A percentile compares a stretch with the other conserved stretches of the same genome.
phyloP scores from a whole-genome alignment of 2,329 filamentous ascomycete species.

The Aspergillus sp. region DNA sequence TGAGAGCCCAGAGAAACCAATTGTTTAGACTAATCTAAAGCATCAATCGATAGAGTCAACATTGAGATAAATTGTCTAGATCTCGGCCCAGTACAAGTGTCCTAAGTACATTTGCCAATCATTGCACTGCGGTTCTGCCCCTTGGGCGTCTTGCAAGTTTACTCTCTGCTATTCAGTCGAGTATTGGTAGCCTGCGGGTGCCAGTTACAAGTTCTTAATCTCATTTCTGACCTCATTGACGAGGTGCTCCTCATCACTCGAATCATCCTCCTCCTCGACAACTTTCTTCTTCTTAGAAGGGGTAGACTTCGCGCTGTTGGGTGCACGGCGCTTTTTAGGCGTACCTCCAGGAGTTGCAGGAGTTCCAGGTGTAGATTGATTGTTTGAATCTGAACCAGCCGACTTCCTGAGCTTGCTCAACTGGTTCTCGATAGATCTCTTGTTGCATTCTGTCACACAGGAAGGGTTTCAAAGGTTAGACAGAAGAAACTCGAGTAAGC shows the following conservation, averaged over 20 bases:
- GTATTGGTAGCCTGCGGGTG: not conserved
- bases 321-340: not conserved
- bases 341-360: not conserved
- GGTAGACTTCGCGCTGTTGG: not conserved
- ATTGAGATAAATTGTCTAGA: too few species aligned
- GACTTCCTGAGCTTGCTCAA: slow-evolving; percentile 4
- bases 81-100: too few species aligned
- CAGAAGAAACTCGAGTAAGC: not conserved
- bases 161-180: not conserved
- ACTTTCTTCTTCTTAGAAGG: not conserved
- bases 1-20: slow-evolving; percentile 8
- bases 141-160: too few species aligned
- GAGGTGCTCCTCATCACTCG: not conserved
- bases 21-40: not conserved
- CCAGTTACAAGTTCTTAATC: not conserved
- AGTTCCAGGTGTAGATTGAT: not conserved
- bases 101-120: too few species aligned
- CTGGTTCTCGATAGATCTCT: slow-evolving; percentile 5
- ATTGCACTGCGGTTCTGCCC: too few species aligned
- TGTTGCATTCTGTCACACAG: slow-evolving; percentile 3
- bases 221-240: not conserved
- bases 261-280: not conserved
- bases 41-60: too few species aligned
- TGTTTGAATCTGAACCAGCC: not conserved
- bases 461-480: not conserved